These are phyloP conservation scores for Mortierella sp. DNA, from an alignment of 371 early-diverging fungal species.

Conservation along the genomic window DNA sequence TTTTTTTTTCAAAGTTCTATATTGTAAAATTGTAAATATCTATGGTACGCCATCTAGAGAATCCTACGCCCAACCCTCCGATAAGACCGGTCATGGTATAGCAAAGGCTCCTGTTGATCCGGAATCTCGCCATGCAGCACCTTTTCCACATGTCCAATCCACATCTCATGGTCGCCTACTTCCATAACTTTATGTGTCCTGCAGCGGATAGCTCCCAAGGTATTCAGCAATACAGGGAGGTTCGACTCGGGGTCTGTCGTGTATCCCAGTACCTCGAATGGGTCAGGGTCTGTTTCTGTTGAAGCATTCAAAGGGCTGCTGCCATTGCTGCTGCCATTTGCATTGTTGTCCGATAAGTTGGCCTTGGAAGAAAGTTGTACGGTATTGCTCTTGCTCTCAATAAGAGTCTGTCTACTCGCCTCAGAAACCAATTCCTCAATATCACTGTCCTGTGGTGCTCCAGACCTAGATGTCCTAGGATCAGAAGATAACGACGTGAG, in stretches of 20 bases:
- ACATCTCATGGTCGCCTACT: slow-evolving; percentile 78
- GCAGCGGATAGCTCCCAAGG: slow-evolving; percentile 76
- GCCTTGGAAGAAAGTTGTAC: not conserved
- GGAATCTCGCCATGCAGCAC: slow-evolving; percentile 69
- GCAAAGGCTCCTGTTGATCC: slow-evolving; percentile 58
- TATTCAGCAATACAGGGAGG: slow-evolving; percentile 71
- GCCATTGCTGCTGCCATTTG: not conserved
- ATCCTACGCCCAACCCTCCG: slow-evolving; percentile 67
- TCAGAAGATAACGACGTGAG: not conserved
- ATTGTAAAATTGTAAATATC: no score
- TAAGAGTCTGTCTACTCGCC: slow-evolving; percentile 55
- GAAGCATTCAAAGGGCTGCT: not conserved
- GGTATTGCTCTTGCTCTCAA: slow-evolving; percentile 19
- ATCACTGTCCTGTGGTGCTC: slow-evolving; percentile 28
- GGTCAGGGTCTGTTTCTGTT: slow-evolving; percentile 27
- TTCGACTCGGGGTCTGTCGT: slow-evolving; percentile 65
- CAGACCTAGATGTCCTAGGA: not conserved
- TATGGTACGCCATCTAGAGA: not conserved
- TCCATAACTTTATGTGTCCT: slow-evolving; percentile 60
- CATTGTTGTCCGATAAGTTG: not conserved
- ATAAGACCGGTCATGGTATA: slow-evolving; percentile 76
- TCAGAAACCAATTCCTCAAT: slow-evolving; percentile 34
- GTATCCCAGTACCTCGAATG: slow-evolving; percentile 70
- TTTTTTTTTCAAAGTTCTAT: not conserved
- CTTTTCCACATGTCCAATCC: slow-evolving; percentile 72